Base-by-base conservation (phyloP, 768 basidiomycete species). In the Sistotremastrum niveocremeum region DNA sequence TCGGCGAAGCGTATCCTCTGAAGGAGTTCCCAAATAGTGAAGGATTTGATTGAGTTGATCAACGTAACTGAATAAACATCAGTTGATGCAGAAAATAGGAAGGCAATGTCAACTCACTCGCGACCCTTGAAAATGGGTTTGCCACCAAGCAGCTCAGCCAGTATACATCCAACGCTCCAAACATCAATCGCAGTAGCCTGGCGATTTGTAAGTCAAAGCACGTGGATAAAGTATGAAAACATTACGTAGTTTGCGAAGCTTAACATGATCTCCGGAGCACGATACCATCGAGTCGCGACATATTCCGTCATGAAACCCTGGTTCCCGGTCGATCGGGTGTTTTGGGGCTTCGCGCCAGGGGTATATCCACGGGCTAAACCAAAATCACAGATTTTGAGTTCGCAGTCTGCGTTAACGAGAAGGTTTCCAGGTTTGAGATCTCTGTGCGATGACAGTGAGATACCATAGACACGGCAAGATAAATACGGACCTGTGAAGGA, bases 301-400 rank as follows among this genome's bases (percentile, higher is more conserved):
- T 94, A 98, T 66, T 98, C 95, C 0, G 95, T 98, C 94, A 98
- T 97, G 66, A 98, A 97, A 0, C 94, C 94, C 57, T 83, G 84
- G 56, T 85, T 84, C 35, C 81, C 80, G 20, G 82, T 78, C 1
- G 79, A 72, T 52, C 72, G 78, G 44, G 77, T 81, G n/a, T 50
- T 42, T 29, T 48, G 47, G 34, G 74, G 77, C 34, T 84, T 82
- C 40, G 81, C 75, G 12, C 83, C 85, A 4, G 88, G 88, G 20
- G 83, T 88, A 63, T 91, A 94, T 2, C 91, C 91, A 59, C 93
- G 71, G 3, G 95, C 94, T 36, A 99, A 77, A 39, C 95, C 95
- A 61, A 99, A 99, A 64, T 99, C 94, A 59, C 95, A 99, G 54
- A 99, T 98, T 70, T 95, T 93, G 59, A 94, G 78, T 60, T 93